Percentiles rank a stretch among this genome's conserved stretches.
phyloP scores from a whole-genome alignment of 345 rosid genomes.

The Salix udensis region DNA sequence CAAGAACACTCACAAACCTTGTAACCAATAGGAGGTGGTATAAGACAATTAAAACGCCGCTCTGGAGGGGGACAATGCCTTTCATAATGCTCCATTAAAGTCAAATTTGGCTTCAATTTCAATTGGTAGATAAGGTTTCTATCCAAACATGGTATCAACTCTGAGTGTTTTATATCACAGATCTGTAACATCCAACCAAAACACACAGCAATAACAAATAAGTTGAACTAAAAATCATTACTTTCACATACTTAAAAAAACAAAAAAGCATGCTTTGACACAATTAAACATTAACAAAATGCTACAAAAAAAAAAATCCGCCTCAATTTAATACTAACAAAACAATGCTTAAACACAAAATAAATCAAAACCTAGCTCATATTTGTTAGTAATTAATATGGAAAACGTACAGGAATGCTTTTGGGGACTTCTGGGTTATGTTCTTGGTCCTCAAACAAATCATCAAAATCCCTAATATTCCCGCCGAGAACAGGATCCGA shows the following conservation, averaged over 20 bases:
- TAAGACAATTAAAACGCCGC: constrained; percentile 81
- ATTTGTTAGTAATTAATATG: not conserved
- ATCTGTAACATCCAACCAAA: constrained; percentile 37
- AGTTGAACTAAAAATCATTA: not conserved
- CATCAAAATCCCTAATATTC: constrained; percentile 29
- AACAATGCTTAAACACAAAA: not conserved
- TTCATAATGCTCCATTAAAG: constrained; percentile 95
- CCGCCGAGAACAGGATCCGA: constrained; percentile 40
- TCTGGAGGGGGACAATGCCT: constrained; percentile 84
- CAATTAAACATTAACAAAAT: not conserved
- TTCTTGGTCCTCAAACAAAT: constrained; percentile 32
- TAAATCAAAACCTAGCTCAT: not conserved
- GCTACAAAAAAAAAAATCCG: no score
- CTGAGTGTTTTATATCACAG: constrained; percentile 73
- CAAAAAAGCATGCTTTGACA: not conserved
- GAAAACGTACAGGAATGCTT: constrained; percentile 59
- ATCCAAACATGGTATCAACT: constrained; percentile 91
- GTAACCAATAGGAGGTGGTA: constrained; percentile 86
- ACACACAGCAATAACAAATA: not conserved
- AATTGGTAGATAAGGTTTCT: constrained; percentile 73
- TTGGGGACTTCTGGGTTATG: constrained; percentile 41
- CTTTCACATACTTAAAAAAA: not conserved
- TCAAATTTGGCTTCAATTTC: constrained; percentile 66
- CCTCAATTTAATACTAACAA: not conserved
- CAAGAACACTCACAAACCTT: constrained; percentile 46